phyloP scores from a whole-genome alignment of 768 basidiomycete species.

The Termitomyces sp. region DNA sequence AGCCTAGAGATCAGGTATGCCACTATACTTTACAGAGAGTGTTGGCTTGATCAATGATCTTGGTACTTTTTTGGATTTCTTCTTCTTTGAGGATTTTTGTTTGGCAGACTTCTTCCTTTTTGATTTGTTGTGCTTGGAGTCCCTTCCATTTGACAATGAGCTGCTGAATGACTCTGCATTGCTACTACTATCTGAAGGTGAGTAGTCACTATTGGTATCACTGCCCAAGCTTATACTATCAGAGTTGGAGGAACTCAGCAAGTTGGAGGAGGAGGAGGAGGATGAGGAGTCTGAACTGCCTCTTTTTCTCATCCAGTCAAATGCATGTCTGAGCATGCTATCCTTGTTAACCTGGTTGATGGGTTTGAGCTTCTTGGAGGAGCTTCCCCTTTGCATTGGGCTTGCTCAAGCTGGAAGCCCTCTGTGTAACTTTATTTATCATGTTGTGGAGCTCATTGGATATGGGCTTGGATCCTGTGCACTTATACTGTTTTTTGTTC shows the following conservation, averaged over 20 bases:
- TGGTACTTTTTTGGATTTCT: slow-evolving; percentile 16
- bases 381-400: neutral
- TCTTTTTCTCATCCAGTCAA: neutral
- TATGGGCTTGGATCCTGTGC: neutral
- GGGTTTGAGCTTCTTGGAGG: neutral
- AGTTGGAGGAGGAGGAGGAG: too few species aligned
- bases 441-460: neutral
- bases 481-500: neutral
- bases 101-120: too few species aligned
- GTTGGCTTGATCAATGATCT: slow-evolving; percentile 5
- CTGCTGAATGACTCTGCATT: too few species aligned
- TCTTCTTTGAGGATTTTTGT: neutral
- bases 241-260: too few species aligned
- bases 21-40: slow-evolving; percentile 11
- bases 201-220: too few species aligned
- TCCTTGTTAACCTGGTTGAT: neutral
- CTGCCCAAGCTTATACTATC: too few species aligned
- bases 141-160: too few species aligned
- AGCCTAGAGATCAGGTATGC: neutral
- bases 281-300: neutral
- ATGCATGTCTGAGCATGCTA: neutral
- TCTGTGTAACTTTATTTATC: neutral
- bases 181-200: too few species aligned
- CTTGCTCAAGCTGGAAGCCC: too few species aligned
- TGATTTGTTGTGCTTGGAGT: too few species aligned